Conservation (phyloP, 1,284 basidiomycete genomes). For the Microbotryum lychnidis-dioicae region DNA sequence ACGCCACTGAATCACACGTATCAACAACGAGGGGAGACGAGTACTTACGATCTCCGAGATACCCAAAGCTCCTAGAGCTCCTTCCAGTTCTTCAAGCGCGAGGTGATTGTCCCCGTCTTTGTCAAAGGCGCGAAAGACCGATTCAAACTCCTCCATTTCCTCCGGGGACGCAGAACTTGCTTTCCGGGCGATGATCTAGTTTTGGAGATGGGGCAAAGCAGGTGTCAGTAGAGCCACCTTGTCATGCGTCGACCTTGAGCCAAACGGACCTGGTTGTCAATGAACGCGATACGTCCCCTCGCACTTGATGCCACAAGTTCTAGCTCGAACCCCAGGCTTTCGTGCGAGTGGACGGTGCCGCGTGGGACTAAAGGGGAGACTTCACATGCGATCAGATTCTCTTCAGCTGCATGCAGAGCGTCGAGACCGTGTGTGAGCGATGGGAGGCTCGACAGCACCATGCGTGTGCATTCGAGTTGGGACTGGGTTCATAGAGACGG, state of each 20-base stretch:
- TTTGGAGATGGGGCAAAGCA: slow-evolving; percentile 24
- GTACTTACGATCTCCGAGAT: slow-evolving; percentile 45
- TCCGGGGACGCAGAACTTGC: slow-evolving; percentile 89
- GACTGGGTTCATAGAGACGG: neutral
- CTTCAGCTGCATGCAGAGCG: slow-evolving; percentile 45
- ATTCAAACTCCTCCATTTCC: slow-evolving; percentile 93
- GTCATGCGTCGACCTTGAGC: neutral
- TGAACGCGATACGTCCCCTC: slow-evolving; percentile 83
- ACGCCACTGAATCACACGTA: neutral
- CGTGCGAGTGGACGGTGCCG: slow-evolving; percentile 82
- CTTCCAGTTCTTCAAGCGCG: slow-evolving; percentile 74
- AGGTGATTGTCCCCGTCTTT: slow-evolving; percentile 84
- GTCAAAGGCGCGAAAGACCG: slow-evolving; percentile 96
- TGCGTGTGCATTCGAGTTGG: neutral
- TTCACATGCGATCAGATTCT: slow-evolving; percentile 76
- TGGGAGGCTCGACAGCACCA: neutral
- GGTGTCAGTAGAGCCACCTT: slow-evolving; percentile 32
- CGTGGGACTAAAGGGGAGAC: slow-evolving; percentile 38
- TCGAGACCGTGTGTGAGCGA: slow-evolving; percentile 2
- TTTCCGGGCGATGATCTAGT: slow-evolving; percentile 77
- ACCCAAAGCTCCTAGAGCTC: slow-evolving; percentile 85
- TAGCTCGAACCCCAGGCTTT: slow-evolving; percentile 85
- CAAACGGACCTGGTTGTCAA: slow-evolving; percentile 76
- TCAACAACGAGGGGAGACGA: neutral
- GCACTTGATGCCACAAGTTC: slow-evolving; percentile 73